Evolutionary conservation across 2,329 filamentous ascomycete genomes (phyloP), one percentile per base, ranked within the genome.

Genomic region (Sporothrix pallida): DNA sequence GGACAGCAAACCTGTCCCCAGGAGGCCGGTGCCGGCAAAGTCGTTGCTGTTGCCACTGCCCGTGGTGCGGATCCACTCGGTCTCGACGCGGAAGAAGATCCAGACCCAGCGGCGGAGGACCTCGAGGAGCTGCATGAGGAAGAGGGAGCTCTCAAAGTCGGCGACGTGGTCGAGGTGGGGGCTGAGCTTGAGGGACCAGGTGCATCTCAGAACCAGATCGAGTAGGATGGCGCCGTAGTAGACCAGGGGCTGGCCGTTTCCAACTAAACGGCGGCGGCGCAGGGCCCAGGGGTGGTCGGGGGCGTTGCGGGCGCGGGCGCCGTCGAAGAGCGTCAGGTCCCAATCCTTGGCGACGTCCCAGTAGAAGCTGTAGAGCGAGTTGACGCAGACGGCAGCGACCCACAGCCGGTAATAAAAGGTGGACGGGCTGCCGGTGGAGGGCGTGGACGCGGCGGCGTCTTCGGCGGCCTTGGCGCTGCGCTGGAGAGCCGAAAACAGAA

Each of bases 291-390:
- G 89, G 78, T 95, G 88, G 37, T 92, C 89, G 1, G 87, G 87
- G 12, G 87, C 86, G 76, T 86, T 86, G 76, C 91, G 88, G 75
- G 89, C 86, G 52, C 82, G 83, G 1, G 86, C 81, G 2, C 91
- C 89, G 15, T 42, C 72, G 79, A 98, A 93, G 15, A 98, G 86
- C 0, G 92, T 93, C 75, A 99, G 86, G 80, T 98, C 96, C 96
- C 96, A 99, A 85, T 99, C 96, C 84, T 95, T 96, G 72, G 93
- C 88, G 44, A 98, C 90, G 79, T 99, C 96, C 96, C 96, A 99
- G 86, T 96, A 99, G 84, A 98, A 98, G n/a, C 92, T 94, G 83
- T 97, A 99, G 62, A 92, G 85, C 15, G 93, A 97, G 82, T 99
- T 98, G 78, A 96, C 80, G 48, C 94, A 84, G 44, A 93, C 92